Percentiles rank a stretch among this genome's conserved stretches.
Evolutionary conservation across 106 monocot species (phyloP).

Genomic region (Platanthera zijinensis): DNA sequence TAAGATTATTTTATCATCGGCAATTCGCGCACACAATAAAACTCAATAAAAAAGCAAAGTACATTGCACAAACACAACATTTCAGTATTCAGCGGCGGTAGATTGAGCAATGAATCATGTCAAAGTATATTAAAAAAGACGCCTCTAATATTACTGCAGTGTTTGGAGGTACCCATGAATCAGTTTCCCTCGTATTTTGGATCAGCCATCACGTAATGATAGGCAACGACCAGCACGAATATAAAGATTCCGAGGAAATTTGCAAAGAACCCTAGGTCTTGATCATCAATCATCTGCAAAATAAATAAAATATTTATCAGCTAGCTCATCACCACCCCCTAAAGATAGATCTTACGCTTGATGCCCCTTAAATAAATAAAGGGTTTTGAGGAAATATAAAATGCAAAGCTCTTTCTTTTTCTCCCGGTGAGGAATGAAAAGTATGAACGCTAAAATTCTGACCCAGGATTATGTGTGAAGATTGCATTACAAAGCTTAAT

Average conservation of each 20-base stretch:
- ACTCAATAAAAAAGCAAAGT: neutral
- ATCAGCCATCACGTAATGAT: conserved; percentile 55
- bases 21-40: neutral
- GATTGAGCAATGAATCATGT: no score
- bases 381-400: no score
- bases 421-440: no score
- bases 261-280: conserved; percentile 53
- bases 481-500: no score
- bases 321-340: neutral
- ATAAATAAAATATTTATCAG: neutral
- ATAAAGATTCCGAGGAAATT: conserved; percentile 61
- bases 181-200: conserved; percentile 41
- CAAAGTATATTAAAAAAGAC: no score
- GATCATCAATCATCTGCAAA: conserved; percentile 56
- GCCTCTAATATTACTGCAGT: neutral
- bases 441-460: no score
- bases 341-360: no score
- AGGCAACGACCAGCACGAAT: conserved; percentile 50
- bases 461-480: no score
- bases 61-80: neutral
- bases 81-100: no score
- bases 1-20: neutral
- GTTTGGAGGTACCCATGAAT: neutral
- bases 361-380: no score
- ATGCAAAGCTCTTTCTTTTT: no score